These are phyloP conservation scores for Penicillium dipodomyicola DNA, from an alignment of 495 filamentous ascomycete species.

Conservation along the genomic window DNA sequence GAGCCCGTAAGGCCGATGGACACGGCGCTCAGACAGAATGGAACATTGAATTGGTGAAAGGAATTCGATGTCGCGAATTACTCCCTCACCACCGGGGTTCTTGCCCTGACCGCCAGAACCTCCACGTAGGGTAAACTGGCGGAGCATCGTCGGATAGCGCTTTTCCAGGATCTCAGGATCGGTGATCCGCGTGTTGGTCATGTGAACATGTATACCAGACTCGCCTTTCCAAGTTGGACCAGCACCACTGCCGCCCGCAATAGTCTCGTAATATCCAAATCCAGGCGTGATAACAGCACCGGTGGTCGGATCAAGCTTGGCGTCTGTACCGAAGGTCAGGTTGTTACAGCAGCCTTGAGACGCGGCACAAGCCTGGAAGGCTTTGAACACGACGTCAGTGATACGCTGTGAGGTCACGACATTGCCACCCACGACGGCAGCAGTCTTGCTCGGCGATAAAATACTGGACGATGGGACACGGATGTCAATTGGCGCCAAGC, in stretches of 20 bases:
- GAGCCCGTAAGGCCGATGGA: constrained; percentile 85
- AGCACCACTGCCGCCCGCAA: constrained; percentile 88
- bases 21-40: constrained; percentile 83
- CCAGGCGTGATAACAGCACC: constrained; percentile 72
- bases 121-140: constrained; percentile 74
- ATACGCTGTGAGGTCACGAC: constrained; percentile 89
- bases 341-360: constrained; percentile 95
- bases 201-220: constrained; percentile 88
- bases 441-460: constrained; percentile 79
- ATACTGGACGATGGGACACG: constrained; percentile 79
- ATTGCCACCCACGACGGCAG: constrained; percentile 94
- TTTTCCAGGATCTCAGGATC: constrained; percentile 95
- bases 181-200: constrained; percentile 99
- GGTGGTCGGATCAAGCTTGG: constrained; percentile 61
- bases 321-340: constrained; percentile 48
- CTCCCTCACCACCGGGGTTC: constrained; percentile 83
- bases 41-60: constrained; percentile 82
- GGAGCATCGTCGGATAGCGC: constrained; percentile 82
- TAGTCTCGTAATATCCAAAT: constrained; percentile 98
- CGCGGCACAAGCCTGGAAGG: constrained; percentile 87
- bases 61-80: constrained; percentile 94
- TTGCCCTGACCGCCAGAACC: constrained; percentile 68
- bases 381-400: constrained; percentile 89
- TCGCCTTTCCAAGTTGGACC: constrained; percentile 86
- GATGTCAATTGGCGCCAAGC: constrained; percentile 82